phyloP scores from a whole-genome alignment of 345 rosid species.

The Bruguiera parviflora region DNA sequence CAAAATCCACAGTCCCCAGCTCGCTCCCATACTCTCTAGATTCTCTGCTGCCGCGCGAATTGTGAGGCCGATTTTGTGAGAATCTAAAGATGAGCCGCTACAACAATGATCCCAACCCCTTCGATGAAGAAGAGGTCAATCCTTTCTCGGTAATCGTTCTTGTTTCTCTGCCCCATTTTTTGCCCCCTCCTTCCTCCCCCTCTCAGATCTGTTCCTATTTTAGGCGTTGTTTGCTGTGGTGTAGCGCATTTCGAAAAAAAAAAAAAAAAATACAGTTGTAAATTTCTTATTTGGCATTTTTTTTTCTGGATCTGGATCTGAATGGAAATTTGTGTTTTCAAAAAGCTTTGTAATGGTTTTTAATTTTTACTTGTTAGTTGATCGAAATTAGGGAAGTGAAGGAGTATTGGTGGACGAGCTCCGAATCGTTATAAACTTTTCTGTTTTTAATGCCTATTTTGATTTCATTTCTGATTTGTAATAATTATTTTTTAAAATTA shows the following conservation, averaged over 20 bases:
- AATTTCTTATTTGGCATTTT: not conserved
- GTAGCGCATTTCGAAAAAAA: not conserved
- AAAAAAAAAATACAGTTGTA: not conserved
- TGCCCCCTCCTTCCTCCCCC: constrained; percentile 1
- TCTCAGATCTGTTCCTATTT: constrained; percentile 32
- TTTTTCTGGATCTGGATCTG: not conserved
- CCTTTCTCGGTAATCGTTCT: constrained; percentile 72
- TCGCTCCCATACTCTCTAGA: not conserved
- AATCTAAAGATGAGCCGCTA: constrained; percentile 59
- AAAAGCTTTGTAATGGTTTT: too few species aligned
- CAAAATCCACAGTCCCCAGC: not conserved
- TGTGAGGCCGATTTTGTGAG: not conserved
- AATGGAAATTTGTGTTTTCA: too few species aligned
- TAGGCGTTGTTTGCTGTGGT: not conserved
- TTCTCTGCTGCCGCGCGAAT: not conserved
- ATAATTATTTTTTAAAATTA: too few species aligned
- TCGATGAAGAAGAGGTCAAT: constrained; percentile 93
- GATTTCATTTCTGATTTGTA: too few species aligned
- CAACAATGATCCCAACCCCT: constrained; percentile 77
- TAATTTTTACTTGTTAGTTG: too few species aligned
- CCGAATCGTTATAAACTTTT: too few species aligned
- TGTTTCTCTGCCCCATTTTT: not conserved
- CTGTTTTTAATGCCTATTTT: too few species aligned
- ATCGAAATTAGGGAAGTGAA: too few species aligned
- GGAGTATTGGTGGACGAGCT: too few species aligned